Percentiles rank a stretch among this genome's conserved stretches.
Conservation (phyloP, 2,329 filamentous ascomycete genomes). For the Microsporum canis region DNA sequence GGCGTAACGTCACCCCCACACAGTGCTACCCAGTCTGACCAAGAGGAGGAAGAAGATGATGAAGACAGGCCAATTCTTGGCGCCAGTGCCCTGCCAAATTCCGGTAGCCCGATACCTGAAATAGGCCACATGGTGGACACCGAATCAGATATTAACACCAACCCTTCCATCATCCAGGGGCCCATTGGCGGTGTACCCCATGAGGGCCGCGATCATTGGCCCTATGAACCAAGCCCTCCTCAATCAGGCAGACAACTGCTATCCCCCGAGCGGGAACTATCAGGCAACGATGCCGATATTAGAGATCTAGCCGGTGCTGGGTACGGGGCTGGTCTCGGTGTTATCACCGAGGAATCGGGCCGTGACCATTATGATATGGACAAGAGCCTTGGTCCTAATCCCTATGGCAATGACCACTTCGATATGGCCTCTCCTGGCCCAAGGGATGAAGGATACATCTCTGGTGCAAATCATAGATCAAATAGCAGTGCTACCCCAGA, state of each 20-base stretch:
- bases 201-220: conserved; percentile 43
- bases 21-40: conserved; percentile 39
- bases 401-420: conserved; percentile 26
- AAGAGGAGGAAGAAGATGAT: not conserved
- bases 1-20: conserved; percentile 43
- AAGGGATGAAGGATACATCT: conserved; percentile 88
- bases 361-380: conserved; percentile 26
- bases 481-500: conserved; percentile 39
- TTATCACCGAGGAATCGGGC: conserved; percentile 40
- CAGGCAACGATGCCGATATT: conserved; percentile 3
- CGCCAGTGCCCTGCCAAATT: conserved; percentile 58
- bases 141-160: conserved; percentile 59
- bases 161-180: conserved; percentile 72
- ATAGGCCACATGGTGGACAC: conserved; percentile 53
- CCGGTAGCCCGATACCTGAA: conserved; percentile 62
- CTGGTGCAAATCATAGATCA: conserved; percentile 52
- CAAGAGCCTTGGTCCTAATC: conserved; percentile 19
- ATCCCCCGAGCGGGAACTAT: conserved; percentile 22
- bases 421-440: conserved; percentile 47
- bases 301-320: conserved; percentile 1
- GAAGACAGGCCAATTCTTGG: conserved; percentile 48
- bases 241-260: conserved; percentile 27
- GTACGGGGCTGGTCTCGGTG: conserved; percentile 7
- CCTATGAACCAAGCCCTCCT: conserved; percentile 45
- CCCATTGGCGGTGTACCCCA: conserved; percentile 49